These are phyloP conservation scores for Pezicula neosporulosa DNA, from an alignment of 2,329 filamentous ascomycete genomes.

Conservation along the genomic window DNA sequence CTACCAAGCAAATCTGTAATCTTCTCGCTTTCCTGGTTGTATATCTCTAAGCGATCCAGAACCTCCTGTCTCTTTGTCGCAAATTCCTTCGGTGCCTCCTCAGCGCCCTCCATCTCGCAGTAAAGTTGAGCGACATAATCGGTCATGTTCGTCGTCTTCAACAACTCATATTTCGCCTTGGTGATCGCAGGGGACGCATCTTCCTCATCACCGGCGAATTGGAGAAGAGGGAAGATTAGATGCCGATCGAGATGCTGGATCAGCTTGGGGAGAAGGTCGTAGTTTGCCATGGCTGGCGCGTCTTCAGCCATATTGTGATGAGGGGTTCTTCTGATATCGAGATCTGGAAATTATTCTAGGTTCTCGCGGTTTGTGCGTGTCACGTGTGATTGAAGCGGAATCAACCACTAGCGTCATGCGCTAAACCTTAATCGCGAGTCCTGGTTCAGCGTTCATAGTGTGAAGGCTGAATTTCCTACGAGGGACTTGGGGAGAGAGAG, in stretches of 20 bases:
- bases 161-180: constrained; percentile 85
- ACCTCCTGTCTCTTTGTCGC: constrained; percentile 87
- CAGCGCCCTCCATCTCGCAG: constrained; percentile 80
- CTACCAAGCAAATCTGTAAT: constrained; percentile 83
- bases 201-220: constrained; percentile 82
- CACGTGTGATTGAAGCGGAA: neutral
- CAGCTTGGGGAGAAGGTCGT: constrained; percentile 73
- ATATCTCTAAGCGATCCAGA: constrained; percentile 75
- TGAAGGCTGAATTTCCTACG: no score
- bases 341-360: neutral
- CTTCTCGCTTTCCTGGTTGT: constrained; percentile 83
- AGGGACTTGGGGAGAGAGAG: neutral
- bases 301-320: constrained; percentile 25
- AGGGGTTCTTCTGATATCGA: constrained; percentile 2
- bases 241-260: constrained; percentile 93
- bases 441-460: neutral
- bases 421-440: constrained; percentile 6
- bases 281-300: constrained; percentile 49
- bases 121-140: constrained; percentile 94
- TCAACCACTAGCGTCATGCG: constrained; percentile 8
- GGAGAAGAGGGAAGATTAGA: constrained; percentile 92
- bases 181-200: constrained; percentile 73
- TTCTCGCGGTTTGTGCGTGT: constrained; percentile 19
- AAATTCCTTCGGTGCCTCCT: constrained; percentile 79
- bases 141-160: constrained; percentile 98